Conservation (phyloP, 2,329 filamentous ascomycete genomes). For the Aspergillus felis region DNA sequence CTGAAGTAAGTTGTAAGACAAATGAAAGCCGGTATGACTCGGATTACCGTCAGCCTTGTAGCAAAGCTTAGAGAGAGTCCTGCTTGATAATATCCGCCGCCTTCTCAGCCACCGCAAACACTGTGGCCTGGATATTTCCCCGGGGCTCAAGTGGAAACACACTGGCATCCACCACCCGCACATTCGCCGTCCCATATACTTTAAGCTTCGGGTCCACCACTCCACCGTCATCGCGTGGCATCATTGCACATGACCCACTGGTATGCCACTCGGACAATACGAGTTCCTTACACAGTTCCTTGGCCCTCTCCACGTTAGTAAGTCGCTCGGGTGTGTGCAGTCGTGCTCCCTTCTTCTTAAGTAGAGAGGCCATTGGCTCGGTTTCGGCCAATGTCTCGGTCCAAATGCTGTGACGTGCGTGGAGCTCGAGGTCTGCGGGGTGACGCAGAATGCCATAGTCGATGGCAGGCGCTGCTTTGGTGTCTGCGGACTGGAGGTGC, state of each 20-base stretch:
- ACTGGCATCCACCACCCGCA: constrained; percentile 34
- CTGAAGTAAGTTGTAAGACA: background rate
- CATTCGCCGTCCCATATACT: constrained; percentile 28
- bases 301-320: constrained; percentile 7
- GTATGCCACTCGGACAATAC: constrained; percentile 22
- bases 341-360: constrained; percentile 29
- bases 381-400: constrained; percentile 29
- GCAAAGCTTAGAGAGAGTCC: background rate
- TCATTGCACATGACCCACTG: constrained; percentile 31
- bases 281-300: constrained; percentile 16
- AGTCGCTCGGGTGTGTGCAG: constrained; percentile 8
- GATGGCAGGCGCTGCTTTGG: constrained; percentile 33
- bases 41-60: background rate
- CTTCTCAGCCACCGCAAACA: constrained; percentile 35
- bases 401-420: constrained; percentile 33
- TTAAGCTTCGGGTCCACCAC: constrained; percentile 25
- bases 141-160: constrained; percentile 32
- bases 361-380: constrained; percentile 25
- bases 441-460: constrained; percentile 44
- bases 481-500: constrained; percentile 39
- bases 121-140: constrained; percentile 34
- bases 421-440: constrained; percentile 41
- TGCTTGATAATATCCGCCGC: constrained; percentile 27
- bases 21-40: background rate
- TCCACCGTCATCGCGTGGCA: constrained; percentile 22